Base-by-base conservation (phyloP, 495 filamentous ascomycete genomes). In the Gamarada debralockiae region DNA sequence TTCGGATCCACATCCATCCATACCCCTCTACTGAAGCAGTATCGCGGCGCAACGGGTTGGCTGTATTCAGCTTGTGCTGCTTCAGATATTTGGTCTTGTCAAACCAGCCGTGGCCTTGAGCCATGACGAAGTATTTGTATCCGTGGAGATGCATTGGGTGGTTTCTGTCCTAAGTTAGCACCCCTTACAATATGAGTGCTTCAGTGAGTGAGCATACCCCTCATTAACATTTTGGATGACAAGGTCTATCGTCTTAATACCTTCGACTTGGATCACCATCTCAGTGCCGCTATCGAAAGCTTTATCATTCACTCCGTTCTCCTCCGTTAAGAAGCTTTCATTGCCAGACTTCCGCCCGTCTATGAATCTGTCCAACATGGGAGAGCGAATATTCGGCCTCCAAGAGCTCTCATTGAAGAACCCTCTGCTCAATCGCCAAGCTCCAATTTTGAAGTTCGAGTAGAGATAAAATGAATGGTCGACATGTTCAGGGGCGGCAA, bases 91-190 rank as follows among this genome's bases (percentile, higher is more conserved):
- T 29, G 4, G 4, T 10, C 27, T 29, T 29, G 13, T 55, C 56
- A 58, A 67, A 70, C 50, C 78, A 79, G 3, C 76, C 77, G 44
- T 73, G 69, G 0, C 77, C 77, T 21, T 67, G 58, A 17, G 73
- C 76, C 0, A 80, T 61, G 13, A 80, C 67, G 60, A 67, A 80
- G 70, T 83, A 74, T 13, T 71, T 63, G 47, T 78, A 69, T 13
- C 82, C 82, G 59, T 85, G 82, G 22, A 85, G 64, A 57, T 85
- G 82, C 61, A 82, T 76, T 0, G 82, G 81, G 46, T 85, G 82
- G 52, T 72, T 68, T 40, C 78, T 77, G 27, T n/a, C 27, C 10
- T 29, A 4, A 29, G 27, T 29, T 10, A 29, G 27, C 27, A 29
- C n/a, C n/a, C n/a, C n/a, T 29, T 29, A 10, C 5, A 29, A 29